phyloP scores from a whole-genome alignment of 2,329 filamentous ascomycete species.

The Trichoderma sp. region DNA sequence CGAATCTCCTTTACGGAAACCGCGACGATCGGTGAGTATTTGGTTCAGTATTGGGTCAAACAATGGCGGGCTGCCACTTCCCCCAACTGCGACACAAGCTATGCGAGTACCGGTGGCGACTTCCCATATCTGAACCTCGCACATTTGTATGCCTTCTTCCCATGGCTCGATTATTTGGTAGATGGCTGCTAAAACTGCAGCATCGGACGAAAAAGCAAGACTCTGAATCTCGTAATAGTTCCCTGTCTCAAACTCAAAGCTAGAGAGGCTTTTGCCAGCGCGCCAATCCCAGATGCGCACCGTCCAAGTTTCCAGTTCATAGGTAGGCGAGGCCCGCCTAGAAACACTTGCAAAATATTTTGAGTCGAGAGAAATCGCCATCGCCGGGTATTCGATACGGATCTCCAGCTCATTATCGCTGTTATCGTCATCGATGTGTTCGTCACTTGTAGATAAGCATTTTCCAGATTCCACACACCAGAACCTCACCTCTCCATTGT shows the following conservation, averaged over 20 bases:
- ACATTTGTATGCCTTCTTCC: no score
- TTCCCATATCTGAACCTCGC: not conserved
- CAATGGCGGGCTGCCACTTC: not conserved
- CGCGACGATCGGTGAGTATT: not conserved
- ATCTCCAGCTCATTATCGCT: not conserved
- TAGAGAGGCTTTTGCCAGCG: not conserved
- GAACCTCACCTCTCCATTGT: not conserved
- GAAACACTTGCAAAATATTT: not conserved
- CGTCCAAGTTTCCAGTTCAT: no score
- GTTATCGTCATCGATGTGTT: not conserved
- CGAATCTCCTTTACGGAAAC: not conserved
- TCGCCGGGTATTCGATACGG: no score
- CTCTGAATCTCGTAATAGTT: no score
- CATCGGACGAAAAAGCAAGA: not conserved
- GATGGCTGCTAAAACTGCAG: not conserved
- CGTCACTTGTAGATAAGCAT: not conserved
- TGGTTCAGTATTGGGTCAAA: not conserved
- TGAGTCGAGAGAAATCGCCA: not conserved
- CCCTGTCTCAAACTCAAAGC: not conserved
- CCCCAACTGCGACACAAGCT: not conserved
- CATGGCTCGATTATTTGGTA: no score
- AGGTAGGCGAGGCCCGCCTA: no score
- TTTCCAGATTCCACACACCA: not conserved
- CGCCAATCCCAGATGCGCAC: not conserved
- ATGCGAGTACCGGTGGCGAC: not conserved